Evolutionary conservation across 352 stramenopile species (phyloP), one percentile per base, ranked within the genome.

Genomic region (Phytophthora niederhauseri): DNA sequence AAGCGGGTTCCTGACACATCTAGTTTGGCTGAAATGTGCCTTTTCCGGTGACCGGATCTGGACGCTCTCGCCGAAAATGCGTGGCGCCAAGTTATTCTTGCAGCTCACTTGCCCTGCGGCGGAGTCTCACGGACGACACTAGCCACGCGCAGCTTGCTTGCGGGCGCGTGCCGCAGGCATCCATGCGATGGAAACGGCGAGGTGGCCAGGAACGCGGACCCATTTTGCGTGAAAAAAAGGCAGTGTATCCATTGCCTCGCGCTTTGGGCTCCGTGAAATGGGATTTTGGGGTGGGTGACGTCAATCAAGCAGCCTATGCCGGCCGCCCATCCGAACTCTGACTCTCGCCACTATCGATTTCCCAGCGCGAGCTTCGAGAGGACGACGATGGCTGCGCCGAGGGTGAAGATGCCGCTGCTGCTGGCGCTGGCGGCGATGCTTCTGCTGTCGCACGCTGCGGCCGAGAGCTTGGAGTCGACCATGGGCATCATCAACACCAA

Each of bases 401-500:
- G 17, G 34, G 30, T 68, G 57, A 7, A 53, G 45, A 15, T 66
- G 22, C 17, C 62, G 38, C 57, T 63, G 36, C 54, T 17, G 60
- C 14, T 19, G 6, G 36, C 14, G 15, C 36, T 45, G 36, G 17
- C 36, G 14, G 55, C 43, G 52, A 24, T 56, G 50, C 43, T 75
- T 54, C 26, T 69, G 53, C 51, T 73, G 64, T 15, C 50, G 56
- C 46, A 55, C 12, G 22, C 55, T 15, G 41, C 55, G 34, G 67
- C 50, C 50, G 58, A 57, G 52, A 60, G 66, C 26, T 31, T 76
- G 46, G 61, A 84, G 65, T 83, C 77, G 17, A 61, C 79, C 55
- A 82, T 85, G 75, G 77, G 70, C 51, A 83, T 88, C 59, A 62
- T 89, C 58, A 85, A 93, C 61, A 77, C 75, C 28, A 81, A 91